phyloP scores from a whole-genome alignment of 805 yeast genomes.

The Candida golubevii region DNA sequence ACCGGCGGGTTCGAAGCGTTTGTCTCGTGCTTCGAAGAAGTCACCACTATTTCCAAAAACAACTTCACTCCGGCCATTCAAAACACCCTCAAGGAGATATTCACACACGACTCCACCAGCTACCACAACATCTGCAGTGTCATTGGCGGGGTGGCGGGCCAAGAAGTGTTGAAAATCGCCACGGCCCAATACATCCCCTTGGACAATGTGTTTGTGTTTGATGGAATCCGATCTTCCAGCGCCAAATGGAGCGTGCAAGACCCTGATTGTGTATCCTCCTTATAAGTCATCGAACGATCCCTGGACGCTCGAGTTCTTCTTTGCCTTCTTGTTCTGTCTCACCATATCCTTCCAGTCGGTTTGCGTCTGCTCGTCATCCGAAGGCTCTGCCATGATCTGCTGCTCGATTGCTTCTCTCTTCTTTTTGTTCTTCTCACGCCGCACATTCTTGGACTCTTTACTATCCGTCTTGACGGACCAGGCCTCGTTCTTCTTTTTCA shows the following conservation, averaged over 20 bases:
- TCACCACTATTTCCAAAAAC: constrained; percentile 15
- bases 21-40: constrained; percentile 18
- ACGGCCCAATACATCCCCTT: constrained; percentile 81
- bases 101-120: constrained; percentile 38
- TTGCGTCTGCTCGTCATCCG: constrained; percentile 39
- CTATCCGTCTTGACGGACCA: constrained; percentile 74
- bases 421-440: constrained; percentile 66
- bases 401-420: constrained; percentile 66
- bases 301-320: constrained; percentile 38
- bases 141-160: constrained; percentile 82
- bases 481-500: constrained; percentile 54
- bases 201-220: constrained; percentile 65
- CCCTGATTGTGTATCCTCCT: not conserved
- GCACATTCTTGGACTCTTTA: constrained; percentile 55
- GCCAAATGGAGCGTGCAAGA: constrained; percentile 31
- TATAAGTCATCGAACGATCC: constrained; percentile 58
- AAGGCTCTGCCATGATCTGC: constrained; percentile 41
- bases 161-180: constrained; percentile 71
- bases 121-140: constrained; percentile 61
- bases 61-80: constrained; percentile 16
- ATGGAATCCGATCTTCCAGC: constrained; percentile 59
- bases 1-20: constrained; percentile 20
- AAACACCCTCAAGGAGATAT: constrained; percentile 27
- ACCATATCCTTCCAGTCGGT: constrained; percentile 89
- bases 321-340: constrained; percentile 57